Conservation (phyloP, 148 eudicot species). For the Camellia japonica region DNA sequence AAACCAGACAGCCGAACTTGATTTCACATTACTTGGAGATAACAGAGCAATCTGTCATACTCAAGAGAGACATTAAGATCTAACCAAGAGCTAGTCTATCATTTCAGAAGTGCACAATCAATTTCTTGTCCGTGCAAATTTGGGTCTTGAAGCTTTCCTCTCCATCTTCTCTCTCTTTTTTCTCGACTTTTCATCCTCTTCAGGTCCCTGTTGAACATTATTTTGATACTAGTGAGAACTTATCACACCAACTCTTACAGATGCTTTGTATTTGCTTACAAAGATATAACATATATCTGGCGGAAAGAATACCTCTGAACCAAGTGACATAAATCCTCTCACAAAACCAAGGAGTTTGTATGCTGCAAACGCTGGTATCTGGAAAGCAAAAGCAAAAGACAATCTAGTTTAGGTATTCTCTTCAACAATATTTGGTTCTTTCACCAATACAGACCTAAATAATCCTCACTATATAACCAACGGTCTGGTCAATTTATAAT, state of each 20-base stretch:
- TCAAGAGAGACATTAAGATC: neutral
- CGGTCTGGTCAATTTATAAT: neutral
- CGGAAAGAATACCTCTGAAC: slow-evolving; percentile 60
- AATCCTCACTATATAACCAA: neutral
- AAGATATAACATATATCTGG: neutral
- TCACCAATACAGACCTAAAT: neutral
- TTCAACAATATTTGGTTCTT: neutral
- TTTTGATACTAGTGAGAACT: neutral
- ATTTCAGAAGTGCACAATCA: slow-evolving; percentile 24
- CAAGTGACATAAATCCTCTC: slow-evolving; percentile 62
- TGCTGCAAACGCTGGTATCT: slow-evolving; percentile 88
- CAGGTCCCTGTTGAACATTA: slow-evolving; percentile 39
- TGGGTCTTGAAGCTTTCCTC: slow-evolving; percentile 64
- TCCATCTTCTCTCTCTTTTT: slow-evolving; percentile 71
- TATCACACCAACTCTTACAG: neutral
- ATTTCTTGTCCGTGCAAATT: slow-evolving; percentile 48
- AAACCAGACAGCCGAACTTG: no score
- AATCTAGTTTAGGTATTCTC: neutral
- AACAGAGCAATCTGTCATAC: no score
- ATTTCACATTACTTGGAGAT: no score
- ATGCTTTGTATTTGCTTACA: no score
- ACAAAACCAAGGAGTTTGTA: slow-evolving; percentile 60
- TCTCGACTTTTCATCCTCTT: slow-evolving; percentile 72
- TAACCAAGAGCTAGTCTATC: neutral
- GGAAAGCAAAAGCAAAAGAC: slow-evolving; percentile 20